A percentile compares a stretch with the other conserved stretches of the same genome.
Conservation (phyloP, 805 yeast genomes). For the Saccharomycopsis babjevae region DNA sequence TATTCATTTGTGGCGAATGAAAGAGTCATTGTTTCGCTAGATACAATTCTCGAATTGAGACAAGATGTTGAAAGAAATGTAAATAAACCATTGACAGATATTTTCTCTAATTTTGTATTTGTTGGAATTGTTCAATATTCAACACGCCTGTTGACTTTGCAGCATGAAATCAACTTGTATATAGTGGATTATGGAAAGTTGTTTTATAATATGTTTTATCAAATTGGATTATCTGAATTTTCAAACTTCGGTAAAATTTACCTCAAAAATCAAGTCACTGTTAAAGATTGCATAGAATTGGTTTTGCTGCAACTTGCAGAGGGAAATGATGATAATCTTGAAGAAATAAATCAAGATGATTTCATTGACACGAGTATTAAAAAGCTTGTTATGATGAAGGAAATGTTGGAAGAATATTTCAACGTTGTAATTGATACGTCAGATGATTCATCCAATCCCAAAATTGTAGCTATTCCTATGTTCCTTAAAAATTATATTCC, state of each 20-base stretch:
- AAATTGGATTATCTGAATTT: conserved; percentile 66
- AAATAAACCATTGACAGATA: conserved; percentile 47
- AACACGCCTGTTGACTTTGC: conserved; percentile 70
- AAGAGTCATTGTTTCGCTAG: conserved; percentile 37
- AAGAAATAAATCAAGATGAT: background rate
- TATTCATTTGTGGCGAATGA: conserved; percentile 20
- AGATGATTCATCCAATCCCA: conserved; percentile 24
- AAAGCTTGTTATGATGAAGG: conserved; percentile 41
- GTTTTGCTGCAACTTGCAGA: conserved; percentile 20
- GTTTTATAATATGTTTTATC: conserved; percentile 65
- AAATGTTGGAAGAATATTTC: conserved; percentile 80
- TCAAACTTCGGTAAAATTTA: conserved; percentile 63
- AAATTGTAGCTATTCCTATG: conserved; percentile 52
- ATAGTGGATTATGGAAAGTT: conserved; percentile 73
- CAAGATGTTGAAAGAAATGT: conserved; percentile 36
- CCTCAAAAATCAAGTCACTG: conserved; percentile 28
- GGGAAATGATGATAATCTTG: background rate
- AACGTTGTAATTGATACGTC: conserved; percentile 34
- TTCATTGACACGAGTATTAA: conserved; percentile 5
- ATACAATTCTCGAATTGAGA: conserved; percentile 50
- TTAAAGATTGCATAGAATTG: conserved; percentile 30
- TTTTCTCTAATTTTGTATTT: conserved; percentile 59
- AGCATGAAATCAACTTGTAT: conserved; percentile 66
- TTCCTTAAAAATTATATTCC: conserved; percentile 58
- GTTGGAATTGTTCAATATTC: conserved; percentile 75